Evolutionary conservation across 225 moss, liverwort and hornwort species (phyloP), one percentile per base, ranked within the genome.

Genomic region (Neckera pumila): DNA sequence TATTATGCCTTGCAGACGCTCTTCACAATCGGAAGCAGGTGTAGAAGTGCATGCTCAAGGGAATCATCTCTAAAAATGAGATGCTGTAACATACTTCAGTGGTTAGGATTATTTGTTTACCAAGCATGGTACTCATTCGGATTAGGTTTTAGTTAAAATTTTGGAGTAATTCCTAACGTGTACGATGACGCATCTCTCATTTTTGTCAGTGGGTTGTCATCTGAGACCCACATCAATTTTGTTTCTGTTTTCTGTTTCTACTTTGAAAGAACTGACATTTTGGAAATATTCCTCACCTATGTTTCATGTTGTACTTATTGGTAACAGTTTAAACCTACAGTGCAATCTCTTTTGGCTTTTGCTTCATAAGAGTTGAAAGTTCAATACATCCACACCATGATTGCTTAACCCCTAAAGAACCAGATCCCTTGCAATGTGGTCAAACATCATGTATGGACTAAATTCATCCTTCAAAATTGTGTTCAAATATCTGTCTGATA

Each of bases 51-150:
- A 47, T 51, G 78, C 78, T 89, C 54, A 51, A 58, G 59, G 30
- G 64, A 83, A 56, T 88, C 80, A 61, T 90, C 83, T 89, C 76
- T 36, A 25, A 45, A 45, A 43, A 53, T 71, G 89, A 76, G 89
- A 45, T 90, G 57, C 62, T 91, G 92, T 89, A 92, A 85, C 85
- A 90, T 89, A 92, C 28, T 82, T 85, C 81, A 65, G 82, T 81
- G 71, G 65, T 73, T 85, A 89, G 79, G 61, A 89, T 23, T 90
- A 70, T 69, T 47, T 90, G 61, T 76, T 88, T 83, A 80, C 84
- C 63, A 59, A 79, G 87, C 81, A 81, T 89, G 85, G 78, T 82
- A 76, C 20, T 65, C 40, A 81, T 78, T 86, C 63, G 30, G 88
- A 88, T 45, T 17, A 79, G 83, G 47, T 26, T 85, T 85, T 89